Base-by-base conservation (phyloP, 1,139 yeast genomes). In the Zygoascus meyerae region DNA sequence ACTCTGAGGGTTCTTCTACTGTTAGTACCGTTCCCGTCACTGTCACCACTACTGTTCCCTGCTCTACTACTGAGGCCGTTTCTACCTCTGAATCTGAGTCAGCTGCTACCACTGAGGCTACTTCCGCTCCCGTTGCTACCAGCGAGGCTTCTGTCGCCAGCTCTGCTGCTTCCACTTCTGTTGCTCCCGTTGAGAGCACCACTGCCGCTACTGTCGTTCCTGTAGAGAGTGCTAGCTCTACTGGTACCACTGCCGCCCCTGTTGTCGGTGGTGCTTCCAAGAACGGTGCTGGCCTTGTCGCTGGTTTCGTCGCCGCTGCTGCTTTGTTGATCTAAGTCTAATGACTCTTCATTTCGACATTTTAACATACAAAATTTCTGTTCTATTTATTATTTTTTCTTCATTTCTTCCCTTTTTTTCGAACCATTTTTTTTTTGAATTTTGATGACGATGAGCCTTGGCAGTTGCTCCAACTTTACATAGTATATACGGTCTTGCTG, bases 261-360 rank as follows among this genome's bases (percentile, higher is more conserved):
- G 48, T 50, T 40, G 50, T 57, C 47, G 58, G 56, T 49, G 67
- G 62, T 55, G 67, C 64, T 41, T 59, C 56, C 52, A 62, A 55
- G 48, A 61, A 56, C 44, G 59, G 56, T 41, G 56, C 66, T 48
- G 69, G 64, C 58, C 35, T 30, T 11, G 58, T 64, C 40, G 69
- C 67, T 47, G 70, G 66, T 52, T 67, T 59, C 49, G 59, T 66
- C 48, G 68, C 68, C 54, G 59, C 59, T 46, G 68, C 63, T 51
- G 68, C 67, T 51, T 62, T 61, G 64, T 57, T 66, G 49, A 58
- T 66, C 52, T 66, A 66, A 64, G 59, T 48, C 28, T 42, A 31
- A 38, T 48, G 40, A 14, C 10, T 32, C n/a, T 7, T 21, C 14
- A 31, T 31, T 11, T 31, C 33, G 18, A 17, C 11, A 6, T 37